Evolutionary conservation across 1,284 basidiomycete genomes (phyloP).

Genomic region (Microbotryum lychnidis-dioicae): DNA sequence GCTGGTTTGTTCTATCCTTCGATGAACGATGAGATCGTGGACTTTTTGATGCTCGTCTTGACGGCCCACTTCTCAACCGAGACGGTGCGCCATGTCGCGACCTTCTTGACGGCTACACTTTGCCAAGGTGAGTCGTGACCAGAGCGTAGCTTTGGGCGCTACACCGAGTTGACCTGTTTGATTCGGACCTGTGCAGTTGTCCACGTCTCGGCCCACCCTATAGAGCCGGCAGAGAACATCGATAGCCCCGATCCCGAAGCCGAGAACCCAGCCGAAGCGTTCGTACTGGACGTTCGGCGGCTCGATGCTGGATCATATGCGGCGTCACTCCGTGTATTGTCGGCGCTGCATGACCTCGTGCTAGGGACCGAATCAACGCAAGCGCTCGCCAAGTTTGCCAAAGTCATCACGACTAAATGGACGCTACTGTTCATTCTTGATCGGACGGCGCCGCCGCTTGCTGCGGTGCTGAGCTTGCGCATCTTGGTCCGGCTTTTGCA

Average conservation of each 20-base stretch:
- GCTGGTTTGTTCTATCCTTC: constrained; percentile 48
- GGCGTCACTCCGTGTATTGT: constrained; percentile 3
- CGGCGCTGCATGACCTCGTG: constrained; percentile 13
- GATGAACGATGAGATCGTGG: constrained; percentile 9
- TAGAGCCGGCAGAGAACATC: no score
- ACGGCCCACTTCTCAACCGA: constrained; percentile 9
- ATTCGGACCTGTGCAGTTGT: background rate
- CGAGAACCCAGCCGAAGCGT: background rate
- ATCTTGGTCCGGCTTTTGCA: constrained; percentile 21
- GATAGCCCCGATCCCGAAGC: no score
- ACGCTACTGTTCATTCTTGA: constrained; percentile 14
- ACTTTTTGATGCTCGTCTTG: constrained; percentile 3
- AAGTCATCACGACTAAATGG: constrained; percentile 17
- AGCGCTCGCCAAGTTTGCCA: constrained; percentile 15
- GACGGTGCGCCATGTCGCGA: constrained; percentile 13
- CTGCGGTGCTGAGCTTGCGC: constrained; percentile 11
- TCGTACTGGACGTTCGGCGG: constrained; percentile 3
- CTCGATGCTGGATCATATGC: background rate
- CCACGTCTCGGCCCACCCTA: no score
- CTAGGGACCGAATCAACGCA: background rate
- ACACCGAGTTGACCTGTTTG: background rate
- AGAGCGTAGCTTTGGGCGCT: no score
- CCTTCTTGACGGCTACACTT: constrained; percentile 12
- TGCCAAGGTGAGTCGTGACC: background rate
- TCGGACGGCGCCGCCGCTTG: constrained; percentile 6